These are phyloP conservation scores for Jacaranda mimosifolia DNA, from an alignment of 257 asterid genomes.

Conservation along the genomic window DNA sequence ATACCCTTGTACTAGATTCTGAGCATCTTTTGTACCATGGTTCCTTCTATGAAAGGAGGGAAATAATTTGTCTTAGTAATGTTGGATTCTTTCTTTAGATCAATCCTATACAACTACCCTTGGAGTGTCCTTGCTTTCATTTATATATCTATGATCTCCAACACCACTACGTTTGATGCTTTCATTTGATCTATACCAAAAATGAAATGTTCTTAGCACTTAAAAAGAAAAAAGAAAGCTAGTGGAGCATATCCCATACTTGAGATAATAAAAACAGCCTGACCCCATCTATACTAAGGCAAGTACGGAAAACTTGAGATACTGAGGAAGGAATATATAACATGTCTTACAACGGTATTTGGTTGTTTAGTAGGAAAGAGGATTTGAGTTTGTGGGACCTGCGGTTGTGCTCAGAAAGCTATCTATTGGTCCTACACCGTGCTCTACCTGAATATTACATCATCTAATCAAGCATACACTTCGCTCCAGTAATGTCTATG, in stretches of 20 bases:
- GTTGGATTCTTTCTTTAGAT: constrained; percentile 11
- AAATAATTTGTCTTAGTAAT: not conserved
- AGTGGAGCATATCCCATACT: constrained; percentile 14
- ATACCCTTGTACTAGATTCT: constrained; percentile 18
- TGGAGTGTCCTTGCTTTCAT: constrained; percentile 25
- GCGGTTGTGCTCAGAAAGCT: not conserved
- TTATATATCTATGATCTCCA: not conserved
- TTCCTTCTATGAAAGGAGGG: constrained; percentile 20
- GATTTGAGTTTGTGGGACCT: constrained; percentile 32
- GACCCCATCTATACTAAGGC: constrained; percentile 17
- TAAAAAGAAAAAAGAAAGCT: not conserved
- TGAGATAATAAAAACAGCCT: constrained; percentile 14
- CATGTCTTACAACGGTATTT: constrained; percentile 1
- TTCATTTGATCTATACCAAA: not conserved
- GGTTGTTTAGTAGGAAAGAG: constrained; percentile 17
- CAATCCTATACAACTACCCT: not conserved
- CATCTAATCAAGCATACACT: not conserved
- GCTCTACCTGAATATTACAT: not conserved
- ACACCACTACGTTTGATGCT: constrained; percentile 5
- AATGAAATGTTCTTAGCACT: constrained; percentile 9
- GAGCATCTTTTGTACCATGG: constrained; percentile 17
- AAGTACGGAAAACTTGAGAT: constrained; percentile 23
- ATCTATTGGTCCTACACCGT: not conserved
- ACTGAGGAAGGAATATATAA: not conserved
- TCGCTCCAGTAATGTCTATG: constrained; percentile 14